phyloP scores from a whole-genome alignment of 1,284 basidiomycete species.

The Cutaneotrichosporon dermatis region DNA sequence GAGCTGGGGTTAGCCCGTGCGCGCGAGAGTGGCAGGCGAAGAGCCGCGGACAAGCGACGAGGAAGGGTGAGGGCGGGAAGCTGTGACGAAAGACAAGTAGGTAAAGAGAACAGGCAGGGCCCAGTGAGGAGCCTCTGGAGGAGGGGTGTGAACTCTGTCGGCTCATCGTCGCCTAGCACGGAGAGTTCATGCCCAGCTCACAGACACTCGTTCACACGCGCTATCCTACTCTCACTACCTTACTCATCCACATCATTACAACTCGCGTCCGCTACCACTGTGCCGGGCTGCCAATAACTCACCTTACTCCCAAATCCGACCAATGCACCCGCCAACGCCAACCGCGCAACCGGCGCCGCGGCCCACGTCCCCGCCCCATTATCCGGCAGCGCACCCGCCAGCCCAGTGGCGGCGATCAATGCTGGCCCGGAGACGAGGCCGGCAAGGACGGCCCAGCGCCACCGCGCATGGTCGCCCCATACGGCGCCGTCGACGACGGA shows the following conservation, averaged over 20 bases:
- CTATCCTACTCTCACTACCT: too few relatives aligned
- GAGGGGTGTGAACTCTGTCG: too few relatives aligned
- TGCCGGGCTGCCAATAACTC: constrained; percentile 21
- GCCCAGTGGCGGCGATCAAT: constrained; percentile 20
- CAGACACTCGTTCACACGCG: too few relatives aligned
- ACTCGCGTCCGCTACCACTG: not conserved
- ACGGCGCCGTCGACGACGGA: constrained; percentile 59
- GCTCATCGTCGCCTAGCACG: too few relatives aligned
- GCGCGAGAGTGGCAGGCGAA: too few relatives aligned
- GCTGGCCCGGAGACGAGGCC: constrained; percentile 41
- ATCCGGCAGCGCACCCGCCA: constrained; percentile 49
- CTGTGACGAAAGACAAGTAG: too few relatives aligned
- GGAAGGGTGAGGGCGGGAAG: too few relatives aligned
- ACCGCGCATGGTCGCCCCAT: constrained; percentile 51
- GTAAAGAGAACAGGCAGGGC: too few relatives aligned
- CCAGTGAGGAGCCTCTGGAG: too few relatives aligned
- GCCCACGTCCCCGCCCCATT: constrained; percentile 52
- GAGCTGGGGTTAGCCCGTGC: constrained; percentile 13
- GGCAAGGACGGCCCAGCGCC: constrained; percentile 35
- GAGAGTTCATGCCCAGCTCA: too few relatives aligned
- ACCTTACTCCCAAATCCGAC: constrained; percentile 64
- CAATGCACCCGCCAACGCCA: constrained; percentile 57
- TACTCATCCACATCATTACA: too few relatives aligned
- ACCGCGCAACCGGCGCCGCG: constrained; percentile 33
- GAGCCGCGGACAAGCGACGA: too few relatives aligned